A percentile compares a stretch with the other conserved stretches of the same genome.
phyloP scores from a whole-genome alignment of 2,329 filamentous ascomycete genomes.

The Rutstroemia sp. region DNA sequence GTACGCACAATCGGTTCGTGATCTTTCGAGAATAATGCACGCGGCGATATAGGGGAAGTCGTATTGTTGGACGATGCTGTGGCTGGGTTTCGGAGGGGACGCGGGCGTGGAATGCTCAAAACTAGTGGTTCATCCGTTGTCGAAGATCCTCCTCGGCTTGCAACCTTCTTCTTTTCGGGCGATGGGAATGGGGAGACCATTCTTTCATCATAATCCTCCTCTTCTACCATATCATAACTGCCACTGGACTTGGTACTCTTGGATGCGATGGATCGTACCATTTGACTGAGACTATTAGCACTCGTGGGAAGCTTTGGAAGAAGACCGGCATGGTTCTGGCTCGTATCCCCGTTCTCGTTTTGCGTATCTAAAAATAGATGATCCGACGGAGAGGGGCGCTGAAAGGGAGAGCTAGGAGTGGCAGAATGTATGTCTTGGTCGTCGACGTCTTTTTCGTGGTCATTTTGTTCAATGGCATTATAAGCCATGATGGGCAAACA shows the following conservation, averaged over 20 bases:
- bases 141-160: slow-evolving; percentile 2
- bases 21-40: slow-evolving; percentile 6
- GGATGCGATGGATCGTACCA: slow-evolving; percentile 14
- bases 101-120: slow-evolving; percentile 16
- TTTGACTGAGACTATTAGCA: slow-evolving; percentile 4
- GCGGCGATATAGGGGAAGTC: slow-evolving; percentile 9
- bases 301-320: background rate
- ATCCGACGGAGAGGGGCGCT: slow-evolving; percentile 6
- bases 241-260: slow-evolving; percentile 11
- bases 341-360: slow-evolving; percentile 10
- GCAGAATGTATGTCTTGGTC: slow-evolving; percentile 1
- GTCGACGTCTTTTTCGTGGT: slow-evolving; percentile 2
- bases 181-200: background rate
- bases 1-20: slow-evolving; percentile 21
- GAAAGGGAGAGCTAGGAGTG: slow-evolving; percentile 3
- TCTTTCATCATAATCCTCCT: slow-evolving; percentile 15
- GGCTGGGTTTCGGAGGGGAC: slow-evolving; percentile 15
- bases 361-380: slow-evolving; percentile 21
- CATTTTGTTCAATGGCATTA: slow-evolving; percentile 10
- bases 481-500: slow-evolving; percentile 13
- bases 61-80: slow-evolving; percentile 13
- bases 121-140: slow-evolving; percentile 6
- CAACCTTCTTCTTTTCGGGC: slow-evolving; percentile 3
- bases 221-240: slow-evolving; percentile 18
- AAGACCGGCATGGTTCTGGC: slow-evolving; percentile 9